A percentile compares a stretch with the other conserved stretches of the same genome.
phyloP scores from a whole-genome alignment of 352 stramenopile species.

The Pythium monospermum region DNA sequence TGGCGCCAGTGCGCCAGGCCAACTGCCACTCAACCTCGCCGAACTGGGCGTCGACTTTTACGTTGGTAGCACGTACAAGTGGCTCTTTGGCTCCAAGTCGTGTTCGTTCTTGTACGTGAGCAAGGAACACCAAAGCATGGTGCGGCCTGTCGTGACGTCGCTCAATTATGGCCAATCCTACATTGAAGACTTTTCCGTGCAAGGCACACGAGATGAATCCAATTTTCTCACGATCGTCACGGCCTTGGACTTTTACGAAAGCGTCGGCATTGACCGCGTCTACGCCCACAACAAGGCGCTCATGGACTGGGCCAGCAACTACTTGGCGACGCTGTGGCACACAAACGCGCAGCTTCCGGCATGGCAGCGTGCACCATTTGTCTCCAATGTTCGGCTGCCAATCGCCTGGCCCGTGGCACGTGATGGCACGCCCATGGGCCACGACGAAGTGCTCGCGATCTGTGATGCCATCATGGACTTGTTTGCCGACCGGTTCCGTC shows the following conservation, averaged over 20 bases:
- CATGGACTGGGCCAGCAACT: conserved; percentile 78
- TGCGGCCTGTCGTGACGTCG: conserved; percentile 77
- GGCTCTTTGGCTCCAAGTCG: conserved; percentile 83
- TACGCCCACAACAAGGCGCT: conserved; percentile 79
- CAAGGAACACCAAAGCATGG: conserved; percentile 67
- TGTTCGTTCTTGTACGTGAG: conserved; percentile 83
- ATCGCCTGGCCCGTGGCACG: conserved; percentile 52
- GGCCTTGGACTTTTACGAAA: conserved; percentile 81
- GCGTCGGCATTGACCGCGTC: conserved; percentile 64
- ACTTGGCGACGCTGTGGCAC: conserved; percentile 66
- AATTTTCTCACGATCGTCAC: conserved; percentile 82
- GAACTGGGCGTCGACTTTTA: conserved; percentile 76
- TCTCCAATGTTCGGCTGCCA: conserved; percentile 73
- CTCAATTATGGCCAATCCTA: conserved; percentile 77
- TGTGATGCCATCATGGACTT: conserved; percentile 82
- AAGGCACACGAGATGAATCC: conserved; percentile 77
- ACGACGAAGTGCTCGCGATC: conserved; percentile 54
- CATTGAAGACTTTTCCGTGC: conserved; percentile 80
- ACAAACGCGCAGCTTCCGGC: conserved; percentile 64
- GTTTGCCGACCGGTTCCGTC: conserved; percentile 60
- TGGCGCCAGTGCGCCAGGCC: conserved; percentile 66
- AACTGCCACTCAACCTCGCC: conserved; percentile 66
- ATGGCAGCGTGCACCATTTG: conserved; percentile 80
- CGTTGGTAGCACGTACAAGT: conserved; percentile 81
- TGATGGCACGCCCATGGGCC: conserved; percentile 39